These are phyloP conservation scores for Aspergillus sergii DNA, from an alignment of 2,329 filamentous ascomycete genomes.

Conservation along the genomic window DNA sequence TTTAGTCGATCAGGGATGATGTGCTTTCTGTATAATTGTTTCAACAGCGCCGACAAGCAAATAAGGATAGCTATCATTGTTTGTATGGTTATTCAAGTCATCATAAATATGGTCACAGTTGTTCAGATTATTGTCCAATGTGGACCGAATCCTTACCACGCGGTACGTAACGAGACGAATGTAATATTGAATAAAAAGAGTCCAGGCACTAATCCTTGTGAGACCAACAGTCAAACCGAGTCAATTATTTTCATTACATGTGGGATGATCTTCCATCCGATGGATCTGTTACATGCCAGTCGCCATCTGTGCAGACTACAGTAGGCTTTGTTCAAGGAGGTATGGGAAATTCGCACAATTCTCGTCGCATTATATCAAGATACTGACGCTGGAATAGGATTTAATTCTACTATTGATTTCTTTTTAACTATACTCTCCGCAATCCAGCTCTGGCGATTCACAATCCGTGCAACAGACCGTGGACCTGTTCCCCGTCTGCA, in stretches of 20 bases:
- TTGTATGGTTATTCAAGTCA: neutral
- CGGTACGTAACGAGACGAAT: neutral
- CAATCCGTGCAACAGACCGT: slow-evolving; percentile 31
- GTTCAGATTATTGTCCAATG: neutral
- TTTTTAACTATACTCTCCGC: slow-evolving; percentile 34
- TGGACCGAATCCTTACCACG: neutral
- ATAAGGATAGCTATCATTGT: neutral
- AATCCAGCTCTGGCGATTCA: slow-evolving; percentile 41
- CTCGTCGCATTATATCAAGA: neutral
- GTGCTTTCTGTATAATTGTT: neutral
- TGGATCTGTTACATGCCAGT: slow-evolving; percentile 39
- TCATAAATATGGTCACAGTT: neutral
- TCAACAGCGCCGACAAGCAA: neutral
- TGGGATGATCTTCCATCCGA: slow-evolving; percentile 39
- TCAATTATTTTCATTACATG: slow-evolving; percentile 42
- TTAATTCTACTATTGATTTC: slow-evolving; percentile 39
- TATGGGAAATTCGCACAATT: neutral
- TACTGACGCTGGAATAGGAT: slow-evolving; percentile 20
- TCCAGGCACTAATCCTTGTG: neutral
- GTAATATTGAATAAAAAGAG: neutral
- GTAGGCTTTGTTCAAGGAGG: neutral
- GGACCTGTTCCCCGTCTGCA: slow-evolving; percentile 20
- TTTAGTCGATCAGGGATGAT: neutral
- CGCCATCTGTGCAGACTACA: neutral
- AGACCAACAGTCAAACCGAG: slow-evolving; percentile 27